These are phyloP conservation scores for Lactarius indigo DNA, from an alignment of 768 basidiomycete species.

Conservation along the genomic window DNA sequence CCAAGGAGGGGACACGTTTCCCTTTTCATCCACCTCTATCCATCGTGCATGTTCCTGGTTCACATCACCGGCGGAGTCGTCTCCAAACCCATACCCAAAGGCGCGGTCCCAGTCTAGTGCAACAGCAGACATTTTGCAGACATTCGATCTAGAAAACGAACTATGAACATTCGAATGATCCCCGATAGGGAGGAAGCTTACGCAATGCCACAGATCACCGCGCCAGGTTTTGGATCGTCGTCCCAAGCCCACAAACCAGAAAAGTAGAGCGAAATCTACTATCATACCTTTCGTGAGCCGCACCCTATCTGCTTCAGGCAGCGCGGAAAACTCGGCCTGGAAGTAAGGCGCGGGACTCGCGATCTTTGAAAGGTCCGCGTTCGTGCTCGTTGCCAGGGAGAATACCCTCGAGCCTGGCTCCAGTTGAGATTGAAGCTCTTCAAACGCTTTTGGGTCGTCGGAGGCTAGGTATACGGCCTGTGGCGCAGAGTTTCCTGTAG, in stretches of 20 bases:
- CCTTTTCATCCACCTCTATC: conserved; percentile 65
- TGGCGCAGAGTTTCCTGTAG: conserved; percentile 26
- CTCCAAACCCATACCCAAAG: conserved; percentile 46
- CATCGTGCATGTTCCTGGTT: conserved; percentile 48
- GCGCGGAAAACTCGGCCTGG: conserved; percentile 47
- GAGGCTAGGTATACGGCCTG: conserved; percentile 57
- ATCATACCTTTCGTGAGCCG: conserved; percentile 59
- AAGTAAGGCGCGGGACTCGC: conserved; percentile 53
- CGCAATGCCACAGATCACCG: conserved; percentile 58
- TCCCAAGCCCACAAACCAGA: conserved; percentile 56
- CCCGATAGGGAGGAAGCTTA: conserved; percentile 30
- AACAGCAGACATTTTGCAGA: conserved; percentile 57
- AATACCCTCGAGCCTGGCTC: conserved; percentile 37
- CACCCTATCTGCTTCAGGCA: conserved; percentile 41
- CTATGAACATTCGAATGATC: neutral
- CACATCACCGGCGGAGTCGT: conserved; percentile 40
- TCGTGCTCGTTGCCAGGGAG: conserved; percentile 43
- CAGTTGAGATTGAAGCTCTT: conserved; percentile 43
- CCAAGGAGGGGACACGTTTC: conserved; percentile 55
- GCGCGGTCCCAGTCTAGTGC: conserved; percentile 62
- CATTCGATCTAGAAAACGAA: conserved; percentile 46
- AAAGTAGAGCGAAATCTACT: conserved; percentile 64
- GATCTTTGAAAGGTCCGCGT: conserved; percentile 42
- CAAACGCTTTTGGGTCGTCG: conserved; percentile 47
- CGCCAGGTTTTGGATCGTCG: conserved; percentile 45